Evolutionary conservation across 1,139 yeast species (phyloP).

Genomic region (Nakaseomyces uthaithaninus): DNA sequence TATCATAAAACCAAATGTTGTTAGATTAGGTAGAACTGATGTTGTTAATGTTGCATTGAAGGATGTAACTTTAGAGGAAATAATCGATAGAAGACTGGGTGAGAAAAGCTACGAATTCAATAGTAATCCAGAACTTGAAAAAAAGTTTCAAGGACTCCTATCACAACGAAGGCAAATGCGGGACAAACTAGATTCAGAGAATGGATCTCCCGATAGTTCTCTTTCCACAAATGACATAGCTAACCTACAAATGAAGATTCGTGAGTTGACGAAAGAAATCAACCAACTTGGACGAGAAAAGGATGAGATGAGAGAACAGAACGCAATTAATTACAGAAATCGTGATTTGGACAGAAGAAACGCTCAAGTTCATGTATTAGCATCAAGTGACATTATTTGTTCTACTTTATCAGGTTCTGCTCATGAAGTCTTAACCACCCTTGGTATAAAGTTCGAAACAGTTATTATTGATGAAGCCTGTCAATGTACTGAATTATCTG

Average conservation of each 20-base stretch:
- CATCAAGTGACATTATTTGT: constrained; percentile 81
- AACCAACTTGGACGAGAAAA: constrained; percentile 64
- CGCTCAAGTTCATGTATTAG: constrained; percentile 62
- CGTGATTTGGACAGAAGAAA: constrained; percentile 73
- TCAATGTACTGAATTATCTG: constrained; percentile 90
- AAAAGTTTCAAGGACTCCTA: constrained; percentile 24
- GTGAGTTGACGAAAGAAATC: constrained; percentile 50
- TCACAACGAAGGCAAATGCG: constrained; percentile 24
- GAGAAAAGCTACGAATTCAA: constrained; percentile 36
- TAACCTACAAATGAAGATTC: constrained; percentile 41
- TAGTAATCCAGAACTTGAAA: constrained; percentile 30
- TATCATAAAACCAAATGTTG: constrained; percentile 57
- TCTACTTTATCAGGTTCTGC: constrained; percentile 94
- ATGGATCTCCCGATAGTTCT: constrained; percentile 25
- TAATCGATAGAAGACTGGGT: constrained; percentile 61
- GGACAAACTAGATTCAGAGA: constrained; percentile 25
- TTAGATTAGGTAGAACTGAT: constrained; percentile 87
- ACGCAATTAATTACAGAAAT: constrained; percentile 59
- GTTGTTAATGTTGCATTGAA: constrained; percentile 77
- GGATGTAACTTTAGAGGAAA: constrained; percentile 79
- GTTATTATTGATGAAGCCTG: constrained; percentile 98
- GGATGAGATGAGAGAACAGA: constrained; percentile 72
- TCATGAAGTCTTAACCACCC: constrained; percentile 68
- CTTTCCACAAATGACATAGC: constrained; percentile 33
- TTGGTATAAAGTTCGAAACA: constrained; percentile 78